Conservation (phyloP, 495 filamentous ascomycete genomes). For the Penicillium roqueforti region DNA sequence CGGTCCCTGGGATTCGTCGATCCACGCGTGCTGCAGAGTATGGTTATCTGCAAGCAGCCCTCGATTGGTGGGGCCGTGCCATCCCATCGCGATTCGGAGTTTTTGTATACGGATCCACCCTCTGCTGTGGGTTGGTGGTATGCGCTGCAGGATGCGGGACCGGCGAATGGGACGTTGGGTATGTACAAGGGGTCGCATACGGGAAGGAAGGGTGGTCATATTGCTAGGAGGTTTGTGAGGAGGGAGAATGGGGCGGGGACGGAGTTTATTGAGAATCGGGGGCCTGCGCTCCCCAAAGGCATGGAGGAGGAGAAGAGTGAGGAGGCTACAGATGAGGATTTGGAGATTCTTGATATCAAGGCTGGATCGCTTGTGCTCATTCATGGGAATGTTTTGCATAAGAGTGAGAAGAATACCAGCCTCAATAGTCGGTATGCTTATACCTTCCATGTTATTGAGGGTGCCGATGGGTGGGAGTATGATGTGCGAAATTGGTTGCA, state of each 20-base stretch:
- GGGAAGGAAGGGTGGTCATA: conserved; percentile 36
- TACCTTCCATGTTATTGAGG: conserved; percentile 96
- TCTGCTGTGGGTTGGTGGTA: conserved; percentile 94
- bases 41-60: conserved; percentile 98
- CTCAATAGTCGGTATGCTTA: conserved; percentile 86
- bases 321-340: conserved; percentile 47
- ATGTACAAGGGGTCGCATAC: conserved; percentile 78
- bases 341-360: conserved; percentile 74
- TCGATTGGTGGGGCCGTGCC: conserved; percentile 88
- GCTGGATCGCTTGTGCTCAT: conserved; percentile 88
- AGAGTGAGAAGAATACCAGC: conserved; percentile 89
- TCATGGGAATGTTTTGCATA: conserved; percentile 93
- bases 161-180: conserved; percentile 79
- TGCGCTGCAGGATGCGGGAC: conserved; percentile 85
- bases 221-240: conserved; percentile 72
- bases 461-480: conserved; percentile 64
- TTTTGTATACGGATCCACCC: conserved; percentile 88
- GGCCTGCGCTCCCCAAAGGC: conserved; percentile 43
- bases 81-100: conserved; percentile 86
- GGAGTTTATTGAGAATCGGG: conserved; percentile 51
- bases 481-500: conserved; percentile 92
- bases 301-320: conserved; percentile 32
- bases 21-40: conserved; percentile 79
- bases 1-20: conserved; percentile 65
- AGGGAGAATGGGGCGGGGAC: conserved; percentile 48